phyloP scores from a whole-genome alignment of 345 rosid genomes.

The Raphanus sativus region DNA sequence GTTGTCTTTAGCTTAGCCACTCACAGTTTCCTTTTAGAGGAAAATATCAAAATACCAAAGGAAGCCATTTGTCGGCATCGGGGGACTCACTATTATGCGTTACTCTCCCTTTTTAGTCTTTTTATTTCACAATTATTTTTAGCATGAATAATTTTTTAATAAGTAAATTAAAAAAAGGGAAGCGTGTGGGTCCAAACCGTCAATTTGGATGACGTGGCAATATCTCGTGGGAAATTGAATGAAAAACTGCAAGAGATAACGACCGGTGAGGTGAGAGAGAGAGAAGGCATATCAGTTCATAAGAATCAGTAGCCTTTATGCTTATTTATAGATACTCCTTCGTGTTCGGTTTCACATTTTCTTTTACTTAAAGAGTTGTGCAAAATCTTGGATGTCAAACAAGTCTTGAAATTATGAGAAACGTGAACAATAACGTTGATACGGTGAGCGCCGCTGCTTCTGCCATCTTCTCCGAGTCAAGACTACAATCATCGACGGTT shows the following conservation, averaged over 20 bases:
- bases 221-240: constrained; percentile 44
- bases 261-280: constrained; percentile 37
- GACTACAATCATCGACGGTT: constrained; percentile 57
- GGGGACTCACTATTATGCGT: no score
- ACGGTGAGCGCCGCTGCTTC: constrained; percentile 92
- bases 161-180: not conserved
- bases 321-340: constrained; percentile 2
- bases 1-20: not conserved
- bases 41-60: no score
- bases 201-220: constrained; percentile 50
- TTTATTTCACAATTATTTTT: no score
- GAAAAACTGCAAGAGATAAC: constrained; percentile 56
- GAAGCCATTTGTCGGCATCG: no score
- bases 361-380: not conserved
- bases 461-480: constrained; percentile 82
- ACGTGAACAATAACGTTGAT: constrained; percentile 56
- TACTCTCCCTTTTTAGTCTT: no score
- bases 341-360: not conserved
- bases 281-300: constrained; percentile 11
- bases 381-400: constrained; percentile 17
- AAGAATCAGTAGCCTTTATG: not conserved
- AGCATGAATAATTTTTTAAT: not conserved
- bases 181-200: constrained; percentile 43
- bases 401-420: constrained; percentile 44
- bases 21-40: no score